Conservation (phyloP, 2,329 filamentous ascomycete species). For the Apiospora hydei region DNA sequence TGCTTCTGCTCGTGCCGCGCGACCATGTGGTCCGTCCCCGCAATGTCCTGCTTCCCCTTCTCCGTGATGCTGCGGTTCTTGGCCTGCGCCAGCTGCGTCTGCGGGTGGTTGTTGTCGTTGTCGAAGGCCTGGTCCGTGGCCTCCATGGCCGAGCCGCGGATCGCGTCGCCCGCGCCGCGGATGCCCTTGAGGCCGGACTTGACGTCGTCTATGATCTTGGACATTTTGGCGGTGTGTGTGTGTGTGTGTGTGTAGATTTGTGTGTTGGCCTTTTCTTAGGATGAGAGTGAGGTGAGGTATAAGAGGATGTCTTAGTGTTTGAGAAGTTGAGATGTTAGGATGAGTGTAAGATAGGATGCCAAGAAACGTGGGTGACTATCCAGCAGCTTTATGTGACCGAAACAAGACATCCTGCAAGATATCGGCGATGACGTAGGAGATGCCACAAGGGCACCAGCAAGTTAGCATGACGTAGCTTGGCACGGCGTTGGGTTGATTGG, state of each 20-base stretch:
- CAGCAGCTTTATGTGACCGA: conserved; percentile 2
- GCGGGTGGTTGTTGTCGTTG: conserved; percentile 34
- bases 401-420: background rate
- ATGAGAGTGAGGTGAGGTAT: background rate
- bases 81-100: conserved; percentile 31
- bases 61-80: conserved; percentile 36
- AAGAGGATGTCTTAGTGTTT: background rate
- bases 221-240: conserved; percentile 32
- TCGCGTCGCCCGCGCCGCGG: conserved; percentile 40
- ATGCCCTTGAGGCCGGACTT: conserved; percentile 43
- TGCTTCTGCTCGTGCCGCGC: conserved; percentile 34
- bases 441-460: background rate
- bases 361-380: background rate
- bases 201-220: conserved; percentile 41
- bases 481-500: background rate
- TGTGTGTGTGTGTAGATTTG: background rate
- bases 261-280: background rate
- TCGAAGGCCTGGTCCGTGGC: conserved; percentile 41
- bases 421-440: conserved; percentile 1
- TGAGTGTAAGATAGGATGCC: background rate
- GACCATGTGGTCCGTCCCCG: conserved; percentile 36
- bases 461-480: conserved; percentile 1
- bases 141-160: conserved; percentile 40
- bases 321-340: background rate
- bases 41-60: conserved; percentile 38